These are phyloP conservation scores for Tetraselmis striata DNA, from an alignment of 139 green algal species.

Conservation along the genomic window DNA sequence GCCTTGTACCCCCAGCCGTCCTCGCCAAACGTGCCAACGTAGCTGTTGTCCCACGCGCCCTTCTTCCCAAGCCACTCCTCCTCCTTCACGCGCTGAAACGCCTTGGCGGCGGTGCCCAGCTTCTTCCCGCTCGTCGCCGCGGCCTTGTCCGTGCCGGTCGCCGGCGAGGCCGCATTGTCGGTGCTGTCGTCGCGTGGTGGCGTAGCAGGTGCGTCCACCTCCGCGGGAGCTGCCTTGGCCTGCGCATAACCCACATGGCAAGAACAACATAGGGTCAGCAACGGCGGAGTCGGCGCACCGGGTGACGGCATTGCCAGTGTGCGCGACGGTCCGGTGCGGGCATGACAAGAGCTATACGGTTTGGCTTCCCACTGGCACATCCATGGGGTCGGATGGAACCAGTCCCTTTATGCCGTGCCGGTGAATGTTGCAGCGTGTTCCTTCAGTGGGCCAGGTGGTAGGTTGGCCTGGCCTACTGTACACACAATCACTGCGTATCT, in stretches of 20 bases:
- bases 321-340: no score
- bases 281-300: no score
- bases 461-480: not conserved
- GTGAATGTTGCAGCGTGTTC: not conserved
- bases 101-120: not conserved
- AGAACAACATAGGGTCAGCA: no score
- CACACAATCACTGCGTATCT: not conserved
- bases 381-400: not conserved
- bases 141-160: not conserved
- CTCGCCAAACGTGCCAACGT: constrained; percentile 60
- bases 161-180: not conserved
- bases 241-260: no score
- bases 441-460: not conserved
- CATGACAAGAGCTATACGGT: no score
- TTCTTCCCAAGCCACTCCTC: constrained; percentile 77
- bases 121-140: not conserved
- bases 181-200: not conserved
- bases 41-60: constrained; percentile 57
- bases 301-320: no score
- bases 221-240: no score
- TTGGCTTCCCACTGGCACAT: not conserved
- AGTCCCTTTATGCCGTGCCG: not conserved
- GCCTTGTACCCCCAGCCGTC: constrained; percentile 88
- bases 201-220: not conserved
- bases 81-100: constrained; percentile 23